Conservation (phyloP, 176 grass and related monocot species). For the Raddia guianensis region DNA sequence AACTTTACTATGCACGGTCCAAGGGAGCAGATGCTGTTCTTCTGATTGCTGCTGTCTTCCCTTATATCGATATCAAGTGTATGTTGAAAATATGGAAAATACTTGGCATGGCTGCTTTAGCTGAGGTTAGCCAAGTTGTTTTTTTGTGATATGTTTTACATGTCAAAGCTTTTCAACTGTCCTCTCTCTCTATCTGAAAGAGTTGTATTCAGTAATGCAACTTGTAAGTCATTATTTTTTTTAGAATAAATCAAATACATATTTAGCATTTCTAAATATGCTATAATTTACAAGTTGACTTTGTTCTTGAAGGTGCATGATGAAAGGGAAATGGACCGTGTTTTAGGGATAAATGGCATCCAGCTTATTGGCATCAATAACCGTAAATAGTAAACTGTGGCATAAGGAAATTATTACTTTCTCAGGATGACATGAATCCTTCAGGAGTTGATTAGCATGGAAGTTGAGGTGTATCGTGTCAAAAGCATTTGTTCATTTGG, state of each 20-base stretch:
- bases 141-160: background rate
- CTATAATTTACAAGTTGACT: constrained; percentile 32
- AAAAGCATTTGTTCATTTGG: constrained; percentile 9
- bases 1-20: constrained; percentile 88
- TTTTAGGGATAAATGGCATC: constrained; percentile 77
- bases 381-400: too few species aligned
- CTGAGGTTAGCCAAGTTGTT: constrained; percentile 66
- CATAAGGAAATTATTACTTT: too few species aligned
- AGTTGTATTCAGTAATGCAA: constrained; percentile 13
- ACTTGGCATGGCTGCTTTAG: constrained; percentile 78
- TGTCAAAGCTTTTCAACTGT: constrained; percentile 19
- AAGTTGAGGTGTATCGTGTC: constrained; percentile 4
- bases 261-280: background rate
- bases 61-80: constrained; percentile 89
- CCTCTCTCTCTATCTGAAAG: background rate
- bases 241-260: constrained; percentile 20
- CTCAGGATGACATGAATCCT: too few species aligned
- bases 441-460: background rate
- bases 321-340: constrained; percentile 92
- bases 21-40: constrained; percentile 95
- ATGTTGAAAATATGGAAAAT: constrained; percentile 94
- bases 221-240: background rate
- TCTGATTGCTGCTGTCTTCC: constrained; percentile 89
- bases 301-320: constrained; percentile 80
- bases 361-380: constrained; percentile 98